phyloP scores from a whole-genome alignment of 2,329 filamentous ascomycete species.

The Iodosphaeria phyllophila region DNA sequence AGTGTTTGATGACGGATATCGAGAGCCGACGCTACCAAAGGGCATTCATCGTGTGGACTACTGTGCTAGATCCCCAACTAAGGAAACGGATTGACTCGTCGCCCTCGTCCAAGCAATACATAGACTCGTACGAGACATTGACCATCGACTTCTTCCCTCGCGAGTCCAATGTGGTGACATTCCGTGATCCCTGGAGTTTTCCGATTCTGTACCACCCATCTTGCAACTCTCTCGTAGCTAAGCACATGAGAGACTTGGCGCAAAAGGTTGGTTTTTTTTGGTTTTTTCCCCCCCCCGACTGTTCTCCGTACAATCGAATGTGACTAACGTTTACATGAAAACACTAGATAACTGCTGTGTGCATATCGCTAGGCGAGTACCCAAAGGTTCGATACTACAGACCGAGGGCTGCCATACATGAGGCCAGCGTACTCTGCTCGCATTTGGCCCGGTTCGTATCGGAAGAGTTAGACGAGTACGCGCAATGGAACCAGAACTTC shows the following conservation, averaged over 20 bases:
- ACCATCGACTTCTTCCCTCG: conserved; percentile 80
- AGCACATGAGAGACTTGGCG: conserved; percentile 69
- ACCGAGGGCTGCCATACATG: conserved; percentile 56
- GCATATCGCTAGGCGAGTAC: conserved; percentile 83
- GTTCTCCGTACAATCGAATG: too few species aligned
- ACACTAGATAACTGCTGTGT: conserved; percentile 60
- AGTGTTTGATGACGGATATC: conserved; percentile 85
- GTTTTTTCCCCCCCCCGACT: too few species aligned
- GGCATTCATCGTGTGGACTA: conserved; percentile 71
- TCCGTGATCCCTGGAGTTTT: conserved; percentile 91
- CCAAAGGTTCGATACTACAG: conserved; percentile 84
- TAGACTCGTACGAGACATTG: conserved; percentile 65
- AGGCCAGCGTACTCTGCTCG: conserved; percentile 71
- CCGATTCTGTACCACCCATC: conserved; percentile 77
- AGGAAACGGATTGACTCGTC: conserved; percentile 60
- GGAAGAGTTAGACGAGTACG: conserved; percentile 77
- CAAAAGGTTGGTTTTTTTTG: conserved; percentile 66
- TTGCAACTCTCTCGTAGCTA: conserved; percentile 67
- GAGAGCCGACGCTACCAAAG: conserved; percentile 66
- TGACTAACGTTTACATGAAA: too few species aligned
- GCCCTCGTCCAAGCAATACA: conserved; percentile 48
- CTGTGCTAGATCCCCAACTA: conserved; percentile 49
- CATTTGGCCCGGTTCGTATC: conserved; percentile 85
- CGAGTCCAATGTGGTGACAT: conserved; percentile 81
- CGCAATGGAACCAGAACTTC: conserved; percentile 67